phyloP scores from a whole-genome alignment of 495 filamentous ascomycete species.

The Talaromyces thailandensis region DNA sequence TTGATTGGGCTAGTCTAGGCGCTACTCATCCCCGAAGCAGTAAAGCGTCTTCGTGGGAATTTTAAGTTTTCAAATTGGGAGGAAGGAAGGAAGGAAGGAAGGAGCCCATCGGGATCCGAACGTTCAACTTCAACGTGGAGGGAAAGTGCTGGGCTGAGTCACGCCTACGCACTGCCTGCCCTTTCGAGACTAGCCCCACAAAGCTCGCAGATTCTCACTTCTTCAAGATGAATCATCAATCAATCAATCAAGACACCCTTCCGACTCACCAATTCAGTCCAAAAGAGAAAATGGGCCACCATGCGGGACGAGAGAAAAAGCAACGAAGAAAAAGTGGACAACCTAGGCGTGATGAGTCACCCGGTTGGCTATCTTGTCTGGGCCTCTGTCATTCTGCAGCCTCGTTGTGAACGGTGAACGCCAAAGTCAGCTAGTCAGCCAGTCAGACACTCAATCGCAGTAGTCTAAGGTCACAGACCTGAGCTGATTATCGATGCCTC shows the following conservation, averaged over 20 bases:
- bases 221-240: too few species aligned
- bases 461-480: neutral
- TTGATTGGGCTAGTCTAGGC: neutral
- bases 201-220: neutral
- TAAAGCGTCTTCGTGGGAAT: neutral
- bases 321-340: neutral
- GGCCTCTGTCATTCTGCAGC: neutral
- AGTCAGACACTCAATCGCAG: neutral
- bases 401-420: neutral
- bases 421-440: neutral
- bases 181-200: neutral
- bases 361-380: neutral
- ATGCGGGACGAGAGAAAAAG: neutral
- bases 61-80: too few species aligned
- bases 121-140: too few species aligned
- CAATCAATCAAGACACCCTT: too few species aligned
- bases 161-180: neutral
- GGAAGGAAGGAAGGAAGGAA: too few species aligned
- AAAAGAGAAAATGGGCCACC: neutral
- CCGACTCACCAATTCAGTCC: neutral
- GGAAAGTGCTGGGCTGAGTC: neutral
- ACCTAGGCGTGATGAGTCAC: neutral
- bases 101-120: neutral
- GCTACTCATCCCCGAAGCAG: neutral
- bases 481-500: neutral